phyloP scores from a whole-genome alignment of 441 rosid species.

The Euphorbia schlechtendalii region DNA sequence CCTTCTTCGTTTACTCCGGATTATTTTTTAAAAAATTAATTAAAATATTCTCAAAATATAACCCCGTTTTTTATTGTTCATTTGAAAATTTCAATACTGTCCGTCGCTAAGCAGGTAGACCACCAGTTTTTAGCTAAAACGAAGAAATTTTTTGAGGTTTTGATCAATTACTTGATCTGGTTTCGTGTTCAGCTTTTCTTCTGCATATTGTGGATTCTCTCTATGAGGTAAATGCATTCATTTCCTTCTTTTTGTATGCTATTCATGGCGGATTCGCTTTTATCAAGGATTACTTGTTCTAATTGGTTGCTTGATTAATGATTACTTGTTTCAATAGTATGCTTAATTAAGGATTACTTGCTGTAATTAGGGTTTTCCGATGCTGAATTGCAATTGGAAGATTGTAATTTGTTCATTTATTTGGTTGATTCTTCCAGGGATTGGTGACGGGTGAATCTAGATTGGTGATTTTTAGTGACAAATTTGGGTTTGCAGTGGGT shows the following conservation, averaged over 20 bases:
- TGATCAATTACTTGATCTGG: slow-evolving; percentile 19
- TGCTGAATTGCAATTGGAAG: slow-evolving; percentile 4
- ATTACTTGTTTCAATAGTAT: not conserved
- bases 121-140: not conserved
- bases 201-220: slow-evolving; percentile 5
- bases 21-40: not conserved
- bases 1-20: slow-evolving; percentile 3
- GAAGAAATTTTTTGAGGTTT: slow-evolving; percentile 6
- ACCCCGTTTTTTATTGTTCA: not conserved
- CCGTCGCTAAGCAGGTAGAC: not conserved
- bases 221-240: slow-evolving; percentile 15
- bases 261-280: slow-evolving; percentile 1
- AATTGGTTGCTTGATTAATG: not conserved
- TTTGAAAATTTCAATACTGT: slow-evolving; percentile 11
- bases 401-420: not conserved
- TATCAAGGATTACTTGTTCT: no score
- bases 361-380: not conserved
- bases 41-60: not conserved
- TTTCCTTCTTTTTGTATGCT: not conserved
- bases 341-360: slow-evolving; percentile 4
- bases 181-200: slow-evolving; percentile 13
- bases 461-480: slow-evolving; percentile 8
- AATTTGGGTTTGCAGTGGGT: slow-evolving; percentile 7
- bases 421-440: slow-evolving; percentile 5
- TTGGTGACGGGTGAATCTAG: slow-evolving; percentile 14